Base-by-base conservation (phyloP, 2,329 filamentous ascomycete species). In the Plenodomus lindquistii region DNA sequence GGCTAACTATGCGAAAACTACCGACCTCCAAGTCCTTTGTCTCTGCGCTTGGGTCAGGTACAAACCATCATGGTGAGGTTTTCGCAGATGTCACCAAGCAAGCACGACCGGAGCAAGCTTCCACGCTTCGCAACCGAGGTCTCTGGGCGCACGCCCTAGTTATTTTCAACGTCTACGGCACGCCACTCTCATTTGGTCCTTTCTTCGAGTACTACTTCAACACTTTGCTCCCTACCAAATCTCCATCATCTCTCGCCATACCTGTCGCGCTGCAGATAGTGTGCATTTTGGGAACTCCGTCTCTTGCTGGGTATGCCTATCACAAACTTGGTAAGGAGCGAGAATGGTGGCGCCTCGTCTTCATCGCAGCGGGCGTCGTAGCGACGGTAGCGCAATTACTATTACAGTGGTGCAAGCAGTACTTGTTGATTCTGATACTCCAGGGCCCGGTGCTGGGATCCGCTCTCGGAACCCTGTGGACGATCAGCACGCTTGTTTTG, bases 171-270 rank as follows among this genome's bases (percentile, higher is more conserved):
- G 46, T 58, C 29, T 50, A 55, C 37, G 63, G 66, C 15, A 50
- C 63, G 2, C 58, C 57, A 1, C 50, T 69, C n/a, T 65, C 61
- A 16, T 60, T 51, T 11, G 59, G 60, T 7, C 18, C 57, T 0
- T 61, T 54, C 20, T 50, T 67, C 7, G 56, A 67, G 36, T 60
- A 60, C 50, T 53, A 58, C 46, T 65, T 55, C 50, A 64, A 50
- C 20, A 57, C 41, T 2, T 4, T 17, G 2, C 42, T 53, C 19
- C 38, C 38, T 3, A 41, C 18, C 1, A 44, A 21, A 2, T 27
- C 54, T 2, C 48, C 63, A 1, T n/a, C 18, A 2, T 36, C 46
- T 3, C 10, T 67, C 8, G 39, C 55, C 1, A 2, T 51, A 7
- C 50, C 61, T 4, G 36, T 41, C 34, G 51, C 44, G 3, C 31